Evolutionary conservation across 2,329 filamentous ascomycete genomes (phyloP).

Genomic region (Claviceps lovelessii): DNA sequence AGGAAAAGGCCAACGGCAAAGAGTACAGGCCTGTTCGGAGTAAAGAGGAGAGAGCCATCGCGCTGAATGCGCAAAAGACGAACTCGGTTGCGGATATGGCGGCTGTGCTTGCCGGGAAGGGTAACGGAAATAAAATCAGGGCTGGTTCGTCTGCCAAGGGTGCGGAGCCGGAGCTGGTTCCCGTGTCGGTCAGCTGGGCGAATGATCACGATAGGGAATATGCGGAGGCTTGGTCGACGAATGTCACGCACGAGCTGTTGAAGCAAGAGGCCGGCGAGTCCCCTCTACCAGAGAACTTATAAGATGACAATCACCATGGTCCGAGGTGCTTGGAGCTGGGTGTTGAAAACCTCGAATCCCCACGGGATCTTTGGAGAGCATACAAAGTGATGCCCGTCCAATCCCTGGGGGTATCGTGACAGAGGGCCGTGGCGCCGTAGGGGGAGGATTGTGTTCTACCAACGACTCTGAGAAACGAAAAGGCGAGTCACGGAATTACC

Average conservation of each 20-base stretch:
- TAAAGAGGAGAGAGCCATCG: conserved; percentile 31
- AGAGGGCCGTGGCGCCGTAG: background rate
- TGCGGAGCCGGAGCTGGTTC: conserved; percentile 17
- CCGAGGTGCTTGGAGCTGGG: background rate
- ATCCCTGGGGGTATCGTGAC: background rate
- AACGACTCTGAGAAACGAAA: background rate
- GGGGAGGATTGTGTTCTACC: background rate
- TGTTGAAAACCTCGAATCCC: background rate
- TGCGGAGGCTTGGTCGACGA: conserved; percentile 35
- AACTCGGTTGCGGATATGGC: conserved; percentile 52
- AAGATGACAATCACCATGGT: background rate
- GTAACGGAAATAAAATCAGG: conserved; percentile 35
- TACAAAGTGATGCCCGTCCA: background rate
- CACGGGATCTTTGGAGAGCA: background rate
- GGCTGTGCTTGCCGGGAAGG: conserved; percentile 36
- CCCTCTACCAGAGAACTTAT: background rate
- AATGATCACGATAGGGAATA: conserved; percentile 32
- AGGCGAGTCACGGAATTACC: background rate
- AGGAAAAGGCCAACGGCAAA: conserved; percentile 16
- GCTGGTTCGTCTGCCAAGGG: conserved; percentile 9
- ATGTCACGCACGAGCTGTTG: conserved; percentile 36
- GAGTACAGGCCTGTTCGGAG: conserved; percentile 21
- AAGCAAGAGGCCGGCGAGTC: conserved; percentile 10
- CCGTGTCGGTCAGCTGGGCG: conserved; percentile 37
- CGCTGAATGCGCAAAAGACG: conserved; percentile 44